A percentile compares a stretch with the other conserved stretches of the same genome.
Conservation (phyloP, 1,284 basidiomycete genomes). For the Leccinum holopus region DNA sequence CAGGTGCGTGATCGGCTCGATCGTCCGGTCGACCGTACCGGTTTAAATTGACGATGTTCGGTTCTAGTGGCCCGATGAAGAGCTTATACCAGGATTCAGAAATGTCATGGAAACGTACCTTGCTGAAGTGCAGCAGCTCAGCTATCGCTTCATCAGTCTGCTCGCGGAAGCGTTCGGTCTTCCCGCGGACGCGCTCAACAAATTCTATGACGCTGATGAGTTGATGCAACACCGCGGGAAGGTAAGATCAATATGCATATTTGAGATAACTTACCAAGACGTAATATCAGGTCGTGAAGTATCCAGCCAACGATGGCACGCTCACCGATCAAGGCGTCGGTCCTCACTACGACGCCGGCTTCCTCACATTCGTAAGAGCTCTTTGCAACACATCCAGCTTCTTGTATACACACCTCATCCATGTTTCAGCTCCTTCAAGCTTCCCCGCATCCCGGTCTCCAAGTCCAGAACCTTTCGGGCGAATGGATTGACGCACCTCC, state of each 20-base stretch:
- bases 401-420: neutral
- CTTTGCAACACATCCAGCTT: fast-evolving
- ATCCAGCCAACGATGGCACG: conserved; percentile 35
- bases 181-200: conserved; percentile 29
- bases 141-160: conserved; percentile 27
- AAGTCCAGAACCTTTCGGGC: conserved; percentile 45
- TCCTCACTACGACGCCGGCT: conserved; percentile 43
- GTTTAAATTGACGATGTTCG: conserved; percentile 3
- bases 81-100: conserved; percentile 38
- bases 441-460: conserved; percentile 40
- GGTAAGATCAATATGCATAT: conserved; percentile 16
- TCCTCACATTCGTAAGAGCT: conserved; percentile 39
- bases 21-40: neutral
- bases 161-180: conserved; percentile 35
- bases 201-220: conserved; percentile 33
- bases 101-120: conserved; percentile 30
- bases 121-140: conserved; percentile 27
- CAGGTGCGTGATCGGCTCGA: conserved; percentile 32
- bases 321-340: conserved; percentile 41
- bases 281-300: conserved; percentile 37
- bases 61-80: conserved; percentile 40
- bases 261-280: neutral
- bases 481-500: conserved; percentile 53
- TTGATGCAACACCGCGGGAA: conserved; percentile 36
- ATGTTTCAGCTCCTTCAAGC: conserved; percentile 40